A percentile compares a stretch with the other conserved stretches of the same genome.
Conservation (phyloP, 495 filamentous ascomycete genomes). For the Echria macrotheca region DNA sequence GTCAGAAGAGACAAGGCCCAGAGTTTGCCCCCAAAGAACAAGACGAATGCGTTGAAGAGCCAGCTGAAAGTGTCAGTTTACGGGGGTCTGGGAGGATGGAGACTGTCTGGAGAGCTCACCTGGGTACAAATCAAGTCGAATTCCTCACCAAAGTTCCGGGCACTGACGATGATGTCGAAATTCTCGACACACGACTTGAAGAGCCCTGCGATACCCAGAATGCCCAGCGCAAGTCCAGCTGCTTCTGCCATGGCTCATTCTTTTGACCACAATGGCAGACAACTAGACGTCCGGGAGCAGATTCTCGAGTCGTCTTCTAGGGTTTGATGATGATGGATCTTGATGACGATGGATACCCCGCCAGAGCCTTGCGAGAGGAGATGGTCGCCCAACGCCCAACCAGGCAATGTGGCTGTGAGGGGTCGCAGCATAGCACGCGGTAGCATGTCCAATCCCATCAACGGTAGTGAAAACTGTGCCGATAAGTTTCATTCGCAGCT, state of each 20-base stretch:
- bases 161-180: conserved; percentile 13
- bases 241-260: conserved; percentile 7
- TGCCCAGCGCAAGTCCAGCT: conserved; percentile 4
- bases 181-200: conserved; percentile 12
- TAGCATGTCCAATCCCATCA: too few relatives aligned
- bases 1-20: not conserved
- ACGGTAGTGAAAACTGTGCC: too few relatives aligned
- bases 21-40: conserved; percentile 2
- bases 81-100: not conserved
- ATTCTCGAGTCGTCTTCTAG: too few relatives aligned
- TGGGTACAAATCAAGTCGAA: conserved; percentile 12
- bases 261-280: too few relatives aligned
- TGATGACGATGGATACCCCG: too few relatives aligned
- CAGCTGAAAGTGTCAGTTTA: conserved; percentile 11
- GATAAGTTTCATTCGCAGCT: too few relatives aligned
- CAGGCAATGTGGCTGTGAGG: too few relatives aligned
- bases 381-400: too few relatives aligned
- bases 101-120: not conserved
- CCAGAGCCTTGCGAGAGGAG: too few relatives aligned
- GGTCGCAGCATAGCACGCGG: too few relatives aligned
- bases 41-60: conserved; percentile 2
- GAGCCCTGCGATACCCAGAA: conserved; percentile 6
- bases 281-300: too few relatives aligned
- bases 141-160: conserved; percentile 7
- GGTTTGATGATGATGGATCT: too few relatives aligned